Conservation (phyloP, 2,329 filamentous ascomycete species). For the Xylariaceae sp. region DNA sequence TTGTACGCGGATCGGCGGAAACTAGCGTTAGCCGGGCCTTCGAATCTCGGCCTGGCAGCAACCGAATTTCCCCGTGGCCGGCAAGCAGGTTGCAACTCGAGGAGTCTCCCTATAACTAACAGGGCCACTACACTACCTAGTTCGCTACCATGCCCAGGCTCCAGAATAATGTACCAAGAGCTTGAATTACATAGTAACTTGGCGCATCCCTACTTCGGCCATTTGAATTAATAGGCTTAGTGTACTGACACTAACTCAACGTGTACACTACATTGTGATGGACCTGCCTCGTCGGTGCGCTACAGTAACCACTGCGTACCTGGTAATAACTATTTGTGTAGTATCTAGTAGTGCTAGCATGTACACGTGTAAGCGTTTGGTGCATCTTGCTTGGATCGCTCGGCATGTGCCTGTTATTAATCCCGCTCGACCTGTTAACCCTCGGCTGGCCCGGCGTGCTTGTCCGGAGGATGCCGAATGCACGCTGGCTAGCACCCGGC, state of each 20-base stretch:
- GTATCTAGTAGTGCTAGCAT: too few species aligned
- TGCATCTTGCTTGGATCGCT: not conserved
- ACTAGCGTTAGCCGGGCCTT: constrained; percentile 19
- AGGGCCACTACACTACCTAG: too few species aligned
- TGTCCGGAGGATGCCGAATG: constrained; percentile 30
- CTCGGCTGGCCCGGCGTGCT: constrained; percentile 17
- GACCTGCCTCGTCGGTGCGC: too few species aligned
- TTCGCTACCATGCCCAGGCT: not conserved
- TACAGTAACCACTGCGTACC: too few species aligned
- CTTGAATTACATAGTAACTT: constrained; percentile 8
- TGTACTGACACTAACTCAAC: too few species aligned
- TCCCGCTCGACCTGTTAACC: not conserved
- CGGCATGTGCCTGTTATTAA: not conserved
- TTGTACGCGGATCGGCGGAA: constrained; percentile 20
- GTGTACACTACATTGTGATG: too few species aligned
- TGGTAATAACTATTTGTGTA: too few species aligned
- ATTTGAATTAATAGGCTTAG: not conserved
- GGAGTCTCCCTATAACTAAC: too few species aligned
- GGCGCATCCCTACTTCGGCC: not conserved
- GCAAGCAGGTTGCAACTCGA: not conserved
- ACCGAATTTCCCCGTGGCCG: constrained; percentile 21
- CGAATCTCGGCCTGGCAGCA: constrained; percentile 19
- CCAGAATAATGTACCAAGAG: not conserved
- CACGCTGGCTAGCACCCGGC: constrained; percentile 2
- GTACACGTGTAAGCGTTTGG: not conserved